Percentiles rank a stretch among this genome's conserved stretches.
phyloP scores from a whole-genome alignment of 805 yeast species.

The Priceomyces fermenticarens region DNA sequence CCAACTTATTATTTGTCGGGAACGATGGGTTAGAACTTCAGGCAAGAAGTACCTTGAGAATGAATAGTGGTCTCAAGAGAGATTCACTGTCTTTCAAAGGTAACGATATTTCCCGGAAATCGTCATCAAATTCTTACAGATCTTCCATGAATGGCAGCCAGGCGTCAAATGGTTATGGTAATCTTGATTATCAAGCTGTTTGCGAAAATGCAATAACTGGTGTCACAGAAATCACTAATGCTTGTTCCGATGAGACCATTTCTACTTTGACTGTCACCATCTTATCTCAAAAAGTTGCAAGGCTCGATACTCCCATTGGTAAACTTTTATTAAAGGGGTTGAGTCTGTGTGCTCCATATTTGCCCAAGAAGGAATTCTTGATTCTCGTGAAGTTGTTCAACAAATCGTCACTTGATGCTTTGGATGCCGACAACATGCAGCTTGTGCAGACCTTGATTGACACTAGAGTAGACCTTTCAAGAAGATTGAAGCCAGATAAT shows the following conservation, averaged over 20 bases:
- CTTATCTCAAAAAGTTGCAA: constrained; percentile 68
- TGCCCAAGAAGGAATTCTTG: constrained; percentile 65
- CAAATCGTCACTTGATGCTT: constrained; percentile 45
- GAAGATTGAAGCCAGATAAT: constrained; percentile 31
- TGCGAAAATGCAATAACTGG: constrained; percentile 70
- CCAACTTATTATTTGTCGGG: constrained; percentile 65
- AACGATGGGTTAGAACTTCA: constrained; percentile 35
- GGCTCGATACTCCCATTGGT: constrained; percentile 51
- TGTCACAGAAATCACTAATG: constrained; percentile 60
- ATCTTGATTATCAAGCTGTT: constrained; percentile 34
- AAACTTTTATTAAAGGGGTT: constrained; percentile 58
- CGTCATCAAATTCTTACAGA: constrained; percentile 6
- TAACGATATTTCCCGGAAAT: constrained; percentile 6
- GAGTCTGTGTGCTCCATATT: constrained; percentile 56
- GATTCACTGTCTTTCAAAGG: constrained; percentile 13
- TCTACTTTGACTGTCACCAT: constrained; percentile 77
- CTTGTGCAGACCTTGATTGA: constrained; percentile 40
- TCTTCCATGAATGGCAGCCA: constrained; percentile 8
- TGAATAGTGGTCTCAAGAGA: constrained; percentile 24
- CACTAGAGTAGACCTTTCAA: constrained; percentile 50
- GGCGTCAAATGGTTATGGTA: constrained; percentile 18
- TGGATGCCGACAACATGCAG: constrained; percentile 35
- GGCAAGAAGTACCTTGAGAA: constrained; percentile 16
- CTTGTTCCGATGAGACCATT: constrained; percentile 68
- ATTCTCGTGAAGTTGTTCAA: constrained; percentile 59